These are phyloP conservation scores for Aspergillus glaucus DNA, from an alignment of 2,329 filamentous ascomycete genomes.

Conservation along the genomic window DNA sequence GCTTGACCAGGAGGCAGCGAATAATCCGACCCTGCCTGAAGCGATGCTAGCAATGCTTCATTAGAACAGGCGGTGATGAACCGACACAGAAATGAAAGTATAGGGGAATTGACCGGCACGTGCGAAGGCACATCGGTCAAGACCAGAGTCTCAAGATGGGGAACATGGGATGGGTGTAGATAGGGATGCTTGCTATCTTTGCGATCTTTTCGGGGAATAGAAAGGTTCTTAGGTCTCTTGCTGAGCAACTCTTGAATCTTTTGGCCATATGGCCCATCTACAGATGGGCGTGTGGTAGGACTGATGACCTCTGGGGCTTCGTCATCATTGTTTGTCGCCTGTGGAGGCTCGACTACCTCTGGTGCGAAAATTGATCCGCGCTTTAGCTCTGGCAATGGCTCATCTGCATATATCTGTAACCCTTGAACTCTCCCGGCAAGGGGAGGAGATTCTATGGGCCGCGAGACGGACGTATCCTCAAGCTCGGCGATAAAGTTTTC, in stretches of 20 bases:
- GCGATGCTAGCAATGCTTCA: conserved; percentile 47
- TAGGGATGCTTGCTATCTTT: conserved; percentile 23
- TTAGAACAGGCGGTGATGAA: conserved; percentile 54
- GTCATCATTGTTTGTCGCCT: background rate
- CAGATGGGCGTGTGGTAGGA: conserved; percentile 5
- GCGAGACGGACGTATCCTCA: conserved; percentile 25
- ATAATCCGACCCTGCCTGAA: conserved; percentile 52
- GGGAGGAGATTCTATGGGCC: conserved; percentile 1
- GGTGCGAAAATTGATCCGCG: conserved; percentile 42
- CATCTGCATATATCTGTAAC: conserved; percentile 18
- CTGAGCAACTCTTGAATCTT: conserved; percentile 34
- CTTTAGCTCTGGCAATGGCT: conserved; percentile 26
- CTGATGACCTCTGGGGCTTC: conserved; percentile 13
- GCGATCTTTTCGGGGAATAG: conserved; percentile 22
- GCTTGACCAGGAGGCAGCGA: conserved; percentile 52
- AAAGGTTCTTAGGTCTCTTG: conserved; percentile 30
- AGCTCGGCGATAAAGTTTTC: conserved; percentile 33
- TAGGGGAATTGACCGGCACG: conserved; percentile 34
- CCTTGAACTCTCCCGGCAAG: background rate
- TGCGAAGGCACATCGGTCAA: conserved; percentile 51
- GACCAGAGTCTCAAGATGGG: conserved; percentile 49
- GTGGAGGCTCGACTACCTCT: conserved; percentile 32
- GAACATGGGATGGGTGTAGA: conserved; percentile 51
- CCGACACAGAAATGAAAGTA: conserved; percentile 42
- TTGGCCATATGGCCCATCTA: conserved; percentile 20